These are phyloP conservation scores for Neoarthrinium moseri DNA, from an alignment of 2,329 filamentous ascomycete species.

Conservation along the genomic window DNA sequence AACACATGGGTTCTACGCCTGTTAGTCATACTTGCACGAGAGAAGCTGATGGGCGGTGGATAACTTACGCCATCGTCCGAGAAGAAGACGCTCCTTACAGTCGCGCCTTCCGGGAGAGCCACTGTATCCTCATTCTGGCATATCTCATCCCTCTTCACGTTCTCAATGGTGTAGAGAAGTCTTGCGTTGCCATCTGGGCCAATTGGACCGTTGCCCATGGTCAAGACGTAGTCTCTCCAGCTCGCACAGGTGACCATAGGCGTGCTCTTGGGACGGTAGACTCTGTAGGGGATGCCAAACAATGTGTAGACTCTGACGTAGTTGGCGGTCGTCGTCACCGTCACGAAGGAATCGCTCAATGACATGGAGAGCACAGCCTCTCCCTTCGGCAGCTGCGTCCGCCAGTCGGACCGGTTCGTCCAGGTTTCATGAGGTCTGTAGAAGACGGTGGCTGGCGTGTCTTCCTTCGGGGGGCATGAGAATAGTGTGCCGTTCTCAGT, in stretches of 20 bases:
- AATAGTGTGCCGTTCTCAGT: constrained; percentile 84
- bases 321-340: constrained; percentile 80
- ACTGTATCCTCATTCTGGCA: constrained; percentile 93
- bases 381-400: constrained; percentile 80
- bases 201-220: constrained; percentile 87
- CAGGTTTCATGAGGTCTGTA: constrained; percentile 97
- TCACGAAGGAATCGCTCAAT: constrained; percentile 85
- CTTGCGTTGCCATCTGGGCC: constrained; percentile 74
- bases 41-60: not conserved
- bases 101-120: constrained; percentile 72
- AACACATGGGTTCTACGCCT: constrained; percentile 78
- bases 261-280: constrained; percentile 88
- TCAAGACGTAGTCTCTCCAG: constrained; percentile 95
- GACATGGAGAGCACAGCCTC: constrained; percentile 87
- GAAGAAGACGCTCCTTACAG: constrained; percentile 83
- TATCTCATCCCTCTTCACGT: constrained; percentile 90
- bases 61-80: constrained; percentile 77
- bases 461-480: constrained; percentile 70
- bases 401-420: constrained; percentile 89
- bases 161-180: constrained; percentile 88
- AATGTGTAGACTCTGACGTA: constrained; percentile 93
- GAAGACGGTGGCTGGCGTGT: constrained; percentile 76
- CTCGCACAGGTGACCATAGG: constrained; percentile 91
- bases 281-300: constrained; percentile 83
- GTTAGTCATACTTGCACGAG: constrained; percentile 13